Conservation (phyloP, 2,329 filamentous ascomycete species). For the Pseudopithomyces chartarum region DNA sequence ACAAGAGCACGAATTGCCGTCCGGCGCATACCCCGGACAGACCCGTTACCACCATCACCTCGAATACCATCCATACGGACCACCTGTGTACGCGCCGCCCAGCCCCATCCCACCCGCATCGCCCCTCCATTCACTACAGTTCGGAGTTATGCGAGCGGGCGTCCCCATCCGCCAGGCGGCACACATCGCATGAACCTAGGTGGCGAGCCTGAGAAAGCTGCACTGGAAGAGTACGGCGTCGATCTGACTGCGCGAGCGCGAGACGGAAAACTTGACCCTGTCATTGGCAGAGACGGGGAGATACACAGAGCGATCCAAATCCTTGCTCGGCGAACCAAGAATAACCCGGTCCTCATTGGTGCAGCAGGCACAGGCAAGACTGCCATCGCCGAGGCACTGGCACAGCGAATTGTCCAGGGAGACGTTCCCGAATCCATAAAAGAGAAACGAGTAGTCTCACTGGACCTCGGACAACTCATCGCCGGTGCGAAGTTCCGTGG, state of each 20-base stretch:
- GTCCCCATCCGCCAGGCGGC: slow-evolving; percentile 84
- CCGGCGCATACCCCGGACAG: slow-evolving; percentile 37
- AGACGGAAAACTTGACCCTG: slow-evolving; percentile 90
- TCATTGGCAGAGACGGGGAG: slow-evolving; percentile 89
- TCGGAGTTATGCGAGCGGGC: slow-evolving; percentile 62
- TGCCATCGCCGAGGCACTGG: slow-evolving; percentile 87
- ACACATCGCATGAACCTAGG: slow-evolving; percentile 93
- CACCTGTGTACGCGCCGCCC: slow-evolving; percentile 23
- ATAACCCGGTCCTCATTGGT: slow-evolving; percentile 94
- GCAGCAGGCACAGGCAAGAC: slow-evolving; percentile 92
- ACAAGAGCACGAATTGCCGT: slow-evolving; percentile 40
- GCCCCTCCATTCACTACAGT: slow-evolving; percentile 49
- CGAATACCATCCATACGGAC: slow-evolving; percentile 27
- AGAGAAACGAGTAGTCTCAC: slow-evolving; percentile 83
- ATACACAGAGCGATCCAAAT: slow-evolving; percentile 96
- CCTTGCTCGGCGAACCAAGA: slow-evolving; percentile 89
- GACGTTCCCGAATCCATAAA: slow-evolving; percentile 97
- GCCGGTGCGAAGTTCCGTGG: slow-evolving; percentile 94
- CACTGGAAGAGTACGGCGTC: slow-evolving; percentile 87
- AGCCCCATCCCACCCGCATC: slow-evolving; percentile 4
- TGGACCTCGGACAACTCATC: slow-evolving; percentile 91
- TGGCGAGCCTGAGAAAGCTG: slow-evolving; percentile 76
- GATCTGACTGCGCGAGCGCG: slow-evolving; percentile 85
- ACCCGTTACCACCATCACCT: slow-evolving; percentile 18
- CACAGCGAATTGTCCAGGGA: slow-evolving; percentile 85